Conservation (phyloP, 345 rosid species). For the Cochlearia excelsa region DNA sequence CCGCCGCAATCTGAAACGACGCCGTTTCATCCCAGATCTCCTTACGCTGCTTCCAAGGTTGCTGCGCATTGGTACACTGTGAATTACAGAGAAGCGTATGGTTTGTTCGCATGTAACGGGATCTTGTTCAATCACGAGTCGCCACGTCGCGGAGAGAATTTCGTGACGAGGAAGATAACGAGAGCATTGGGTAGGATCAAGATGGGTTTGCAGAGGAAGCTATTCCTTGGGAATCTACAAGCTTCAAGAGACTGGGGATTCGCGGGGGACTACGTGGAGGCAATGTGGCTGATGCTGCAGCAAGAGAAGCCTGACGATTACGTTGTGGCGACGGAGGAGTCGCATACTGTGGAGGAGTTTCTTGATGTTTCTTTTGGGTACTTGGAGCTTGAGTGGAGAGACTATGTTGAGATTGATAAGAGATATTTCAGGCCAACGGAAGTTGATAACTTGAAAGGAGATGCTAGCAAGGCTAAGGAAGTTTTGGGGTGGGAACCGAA, state of each 20-base stretch:
- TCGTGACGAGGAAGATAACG: constrained; percentile 84
- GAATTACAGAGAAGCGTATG: constrained; percentile 84
- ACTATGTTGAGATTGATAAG: constrained; percentile 50
- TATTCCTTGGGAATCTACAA: constrained; percentile 72
- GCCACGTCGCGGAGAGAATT: constrained; percentile 83
- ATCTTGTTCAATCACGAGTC: constrained; percentile 88
- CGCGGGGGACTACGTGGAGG: constrained; percentile 88
- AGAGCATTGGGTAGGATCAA: constrained; percentile 87
- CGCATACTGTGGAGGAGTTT: constrained; percentile 85
- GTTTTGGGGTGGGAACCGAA: constrained; percentile 66
- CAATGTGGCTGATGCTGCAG: constrained; percentile 97
- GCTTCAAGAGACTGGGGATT: constrained; percentile 97
- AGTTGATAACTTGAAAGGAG: constrained; percentile 51
- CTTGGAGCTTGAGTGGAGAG: constrained; percentile 54
- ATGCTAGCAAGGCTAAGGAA: constrained; percentile 45
- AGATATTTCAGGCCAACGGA: constrained; percentile 54
- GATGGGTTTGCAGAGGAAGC: constrained; percentile 69
- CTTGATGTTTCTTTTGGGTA: constrained; percentile 70
- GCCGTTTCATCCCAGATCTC: constrained; percentile 91
- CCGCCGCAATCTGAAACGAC: constrained; percentile 75
- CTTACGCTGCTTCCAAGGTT: constrained; percentile 85
- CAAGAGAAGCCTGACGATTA: constrained; percentile 89
- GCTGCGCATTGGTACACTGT: constrained; percentile 98
- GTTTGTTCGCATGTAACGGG: constrained; percentile 80
- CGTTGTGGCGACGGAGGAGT: constrained; percentile 88